These are phyloP conservation scores for Saussurea involucrata DNA, from an alignment of 129 eudicot genomes.

Conservation along the genomic window DNA sequence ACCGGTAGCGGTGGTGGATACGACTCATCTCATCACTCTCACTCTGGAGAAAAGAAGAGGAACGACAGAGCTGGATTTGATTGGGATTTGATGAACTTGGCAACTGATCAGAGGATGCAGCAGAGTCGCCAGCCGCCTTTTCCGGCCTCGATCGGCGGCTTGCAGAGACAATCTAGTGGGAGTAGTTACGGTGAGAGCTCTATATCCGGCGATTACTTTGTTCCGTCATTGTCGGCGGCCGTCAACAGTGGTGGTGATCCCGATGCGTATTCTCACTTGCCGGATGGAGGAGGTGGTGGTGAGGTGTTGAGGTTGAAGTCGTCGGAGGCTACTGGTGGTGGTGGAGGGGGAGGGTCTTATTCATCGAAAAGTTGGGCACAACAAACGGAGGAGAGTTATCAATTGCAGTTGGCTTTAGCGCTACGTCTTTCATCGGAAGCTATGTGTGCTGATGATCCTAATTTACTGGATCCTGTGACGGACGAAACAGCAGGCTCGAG, in stretches of 20 bases:
- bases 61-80: conserved; percentile 39
- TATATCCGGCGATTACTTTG: conserved; percentile 77
- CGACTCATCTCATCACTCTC: conserved; percentile 40
- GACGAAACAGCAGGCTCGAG: conserved; percentile 39
- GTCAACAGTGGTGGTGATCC: conserved; percentile 35
- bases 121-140: conserved; percentile 45
- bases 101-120: conserved; percentile 51
- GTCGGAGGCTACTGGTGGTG: conserved; percentile 19
- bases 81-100: conserved; percentile 47
- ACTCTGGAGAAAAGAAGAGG: conserved; percentile 52
- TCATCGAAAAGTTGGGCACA: conserved; percentile 85
- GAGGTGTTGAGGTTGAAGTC: conserved; percentile 26
- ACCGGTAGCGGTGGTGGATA: conserved; percentile 30
- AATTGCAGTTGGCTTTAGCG: conserved; percentile 79
- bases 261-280: conserved; percentile 33
- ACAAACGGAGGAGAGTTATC: conserved; percentile 91
- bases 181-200: conserved; percentile 92
- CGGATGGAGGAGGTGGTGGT: conserved; percentile 34
- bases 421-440: conserved; percentile 79
- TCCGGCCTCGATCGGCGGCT: conserved; percentile 56
- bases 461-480: conserved; percentile 55
- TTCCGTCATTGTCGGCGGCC: conserved; percentile 51
- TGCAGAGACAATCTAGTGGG: conserved; percentile 91
- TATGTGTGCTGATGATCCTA: conserved; percentile 78
- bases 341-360: conserved; percentile 27